Evolutionary conservation across 176 grass and related monocot species (phyloP), one percentile per base, ranked within the genome.

Genomic region (Triticum aestivum): DNA sequence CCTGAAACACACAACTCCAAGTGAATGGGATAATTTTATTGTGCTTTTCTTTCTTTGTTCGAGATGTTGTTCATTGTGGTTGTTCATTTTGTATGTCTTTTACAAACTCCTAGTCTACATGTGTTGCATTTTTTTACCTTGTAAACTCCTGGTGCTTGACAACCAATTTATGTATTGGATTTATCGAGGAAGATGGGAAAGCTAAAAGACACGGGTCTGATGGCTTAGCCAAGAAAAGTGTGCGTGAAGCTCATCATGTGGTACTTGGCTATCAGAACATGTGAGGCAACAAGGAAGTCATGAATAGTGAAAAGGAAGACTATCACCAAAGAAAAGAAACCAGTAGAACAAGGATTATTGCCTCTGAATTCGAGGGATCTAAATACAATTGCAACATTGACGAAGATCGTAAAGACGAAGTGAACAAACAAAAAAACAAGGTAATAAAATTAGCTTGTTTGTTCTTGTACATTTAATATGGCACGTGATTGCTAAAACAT

Each of bases 261-360:
- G 32, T 35, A 34, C 65, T 68, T 34, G 32, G 32, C 65, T 68
- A 68, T 17, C 65, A 18, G 47, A 51, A 51, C 47, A 51, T 51
- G 47, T 51, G 47, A 51, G 47, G 13, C 47, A 51, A 51, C 13
- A 51, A 5, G 29, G 65, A 67, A 67, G 65, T 67, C 15, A 84
- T 79, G 39, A 91, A 91, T 79, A 95, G 93, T 69, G 91, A 92
- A 79, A 89, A 93, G 93, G 93, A 95, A 82, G 89, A 64, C 62
- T 92, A 93, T 33, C 68, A 52, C 72, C 91, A 98, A 89, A 82
- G 88, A 73, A 67, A 33, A 26, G 86, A 93, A 21, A 83, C 86
- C 14, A 95, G 96, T 45, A 90, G 87, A 83, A 91, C 89, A 91
- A 93, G 83, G 72, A 81, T 98, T 47, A 74, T 95, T 82, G 88